Base-by-base conservation (phyloP, 768 basidiomycete genomes). In the Lanmaoa rubissima region DNA sequence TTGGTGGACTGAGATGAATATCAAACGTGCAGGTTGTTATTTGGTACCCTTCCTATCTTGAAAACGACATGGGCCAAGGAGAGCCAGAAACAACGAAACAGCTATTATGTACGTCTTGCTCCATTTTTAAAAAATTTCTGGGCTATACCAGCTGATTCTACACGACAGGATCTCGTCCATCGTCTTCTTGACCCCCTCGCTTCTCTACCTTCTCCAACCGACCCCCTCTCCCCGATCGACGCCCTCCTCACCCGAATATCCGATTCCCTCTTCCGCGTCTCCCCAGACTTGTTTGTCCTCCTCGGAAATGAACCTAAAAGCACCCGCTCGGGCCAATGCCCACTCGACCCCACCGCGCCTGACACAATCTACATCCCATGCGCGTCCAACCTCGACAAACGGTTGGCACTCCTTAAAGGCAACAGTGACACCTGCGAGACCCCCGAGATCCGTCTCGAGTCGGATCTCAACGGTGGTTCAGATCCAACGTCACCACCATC, bases 11-110 rank as follows among this genome's bases (percentile, higher is more conserved):
- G 53, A 58, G 44, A 28, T 60, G 36, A 26, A 38, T 44, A 31
- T 53, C 40, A 19, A 48, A 47, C 45, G 50, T 21, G 1, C 32
- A 89, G 87, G 64, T 63, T 91, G 31, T 73, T 90, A 48, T 76
- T 91, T 51, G 85, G 86, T 24, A 79, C 81, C 4, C 74, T 90
- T 34, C 82, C 89, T 0, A 65, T 73, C 1, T 66, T 79, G 47
- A 89, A 87, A 67, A 64, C 78, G 5, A 74, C 74, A 8, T 90
- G 88, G 90, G 68, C 71, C n/a, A 70, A 66, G 36, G 86, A 88
- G 57, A 74, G 77, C 42, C 66, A 68, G 39, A 84, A 82, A 60
- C 86, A 87, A 65, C 75, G 90, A 51, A 82, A 86, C 41, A 80
- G 78, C 56, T 92, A 91, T 66, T 91, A 91, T 68, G 90, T 90